These are phyloP conservation scores for Pichia terricola DNA, from an alignment of 1,139 yeast species.

Conservation along the genomic window DNA sequence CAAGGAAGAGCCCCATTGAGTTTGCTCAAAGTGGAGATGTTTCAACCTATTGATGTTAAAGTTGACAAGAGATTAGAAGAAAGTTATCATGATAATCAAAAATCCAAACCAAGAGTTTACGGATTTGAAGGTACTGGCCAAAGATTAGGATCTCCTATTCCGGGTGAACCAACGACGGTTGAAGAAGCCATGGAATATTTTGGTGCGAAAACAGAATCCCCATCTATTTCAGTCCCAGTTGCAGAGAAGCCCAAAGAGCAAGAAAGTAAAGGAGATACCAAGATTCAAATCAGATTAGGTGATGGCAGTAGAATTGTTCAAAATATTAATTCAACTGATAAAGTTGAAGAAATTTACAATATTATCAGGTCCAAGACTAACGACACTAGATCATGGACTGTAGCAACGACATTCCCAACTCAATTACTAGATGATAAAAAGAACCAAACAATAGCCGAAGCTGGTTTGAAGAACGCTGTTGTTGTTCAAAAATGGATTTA, in stretches of 20 bases:
- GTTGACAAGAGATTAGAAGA: slow-evolving; percentile 78
- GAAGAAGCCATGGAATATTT: slow-evolving; percentile 14
- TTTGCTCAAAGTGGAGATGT: slow-evolving; percentile 70
- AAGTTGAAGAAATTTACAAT: slow-evolving; percentile 61
- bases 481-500: slow-evolving; percentile 73
- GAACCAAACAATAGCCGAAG: slow-evolving; percentile 52
- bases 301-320: slow-evolving; percentile 66
- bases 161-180: slow-evolving; percentile 41
- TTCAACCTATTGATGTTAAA: slow-evolving; percentile 93
- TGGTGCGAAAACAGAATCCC: slow-evolving; percentile 12
- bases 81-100: slow-evolving; percentile 67
- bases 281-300: slow-evolving; percentile 77
- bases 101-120: slow-evolving; percentile 33
- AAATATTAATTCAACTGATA: slow-evolving; percentile 54
- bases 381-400: slow-evolving; percentile 43
- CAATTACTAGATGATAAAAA: slow-evolving; percentile 57
- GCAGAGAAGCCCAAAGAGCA: slow-evolving; percentile 14
- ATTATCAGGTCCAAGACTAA: slow-evolving; percentile 46
- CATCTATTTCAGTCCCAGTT: background rate
- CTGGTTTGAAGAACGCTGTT: slow-evolving; percentile 77
- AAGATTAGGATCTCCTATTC: slow-evolving; percentile 82
- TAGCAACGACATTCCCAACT: slow-evolving; percentile 81
- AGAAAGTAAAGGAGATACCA: slow-evolving; percentile 53
- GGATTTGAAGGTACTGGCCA: slow-evolving; percentile 84
- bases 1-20: slow-evolving; percentile 91